Base-by-base conservation (phyloP, 2,329 filamentous ascomycete genomes). In the Phyllachora maydis region DNA sequence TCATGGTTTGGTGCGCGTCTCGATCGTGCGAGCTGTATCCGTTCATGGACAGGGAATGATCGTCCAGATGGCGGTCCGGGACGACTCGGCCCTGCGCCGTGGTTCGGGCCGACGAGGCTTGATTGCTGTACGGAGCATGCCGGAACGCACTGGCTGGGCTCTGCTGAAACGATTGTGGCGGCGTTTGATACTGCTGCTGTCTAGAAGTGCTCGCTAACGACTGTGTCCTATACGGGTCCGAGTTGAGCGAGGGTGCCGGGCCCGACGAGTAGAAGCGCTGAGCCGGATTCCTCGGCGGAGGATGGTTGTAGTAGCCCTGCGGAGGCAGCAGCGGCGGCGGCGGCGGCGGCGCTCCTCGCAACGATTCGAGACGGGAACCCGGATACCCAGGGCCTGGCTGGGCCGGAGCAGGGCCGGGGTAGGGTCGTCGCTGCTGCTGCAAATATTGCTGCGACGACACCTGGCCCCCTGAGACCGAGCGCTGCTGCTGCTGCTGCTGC, bases 21-120 rank as follows among this genome's bases (percentile, higher is more conserved):
- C 65, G 62, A 35, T 90, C 79, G 25, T 74, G 60, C 3, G 72
- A 61, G 35, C 81, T 44, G 29, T 53, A 58, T 11, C 77, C 79
- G 4, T 75, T 88, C 73, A 98, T 74, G 21, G 85, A 92, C 88
- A 95, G 95, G 32, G 88, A 72, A 28, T 88, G 68, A 46, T 95
- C 85, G 38, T 90, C 79, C 28, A 32, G 26, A 30, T 83, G 76
- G 25, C 85, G 70, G 42, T 93, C 83, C 2, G 88, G 88, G 6
- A 98, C 82, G 17, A 88, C 59, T 30, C 88, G 67, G 16, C 88
- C 88, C 44, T 93, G 83, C 6, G 83, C 79, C 3, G 88, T 98
- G 23, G 81, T 91, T 30, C 74, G 64, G 2, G 81, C 71, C 35
- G 63, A 54, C 29, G 55, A 56, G 32, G 51, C 54, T n/a, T n/a